Conservation (phyloP, 345 rosid genomes). For the Lepidium sativum region DNA sequence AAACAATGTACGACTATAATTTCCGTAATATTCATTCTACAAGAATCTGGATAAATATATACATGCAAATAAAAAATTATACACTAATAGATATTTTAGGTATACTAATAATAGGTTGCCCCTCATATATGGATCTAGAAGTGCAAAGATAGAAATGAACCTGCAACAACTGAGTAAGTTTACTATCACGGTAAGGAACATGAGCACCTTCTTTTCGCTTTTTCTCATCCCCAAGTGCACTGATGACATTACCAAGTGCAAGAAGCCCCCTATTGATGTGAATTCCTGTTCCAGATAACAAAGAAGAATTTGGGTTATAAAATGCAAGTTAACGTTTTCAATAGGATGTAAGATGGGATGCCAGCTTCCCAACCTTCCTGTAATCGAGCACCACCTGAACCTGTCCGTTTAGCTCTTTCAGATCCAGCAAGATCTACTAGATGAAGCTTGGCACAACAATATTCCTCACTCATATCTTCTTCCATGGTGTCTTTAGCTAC, state of each 20-base stretch:
- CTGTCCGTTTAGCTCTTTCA: constrained; percentile 83
- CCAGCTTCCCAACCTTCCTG: constrained; percentile 55
- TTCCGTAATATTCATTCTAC: background rate
- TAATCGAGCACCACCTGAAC: constrained; percentile 67
- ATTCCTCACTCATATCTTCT: constrained; percentile 57
- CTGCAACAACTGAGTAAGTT: constrained; percentile 78
- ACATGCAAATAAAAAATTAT: background rate
- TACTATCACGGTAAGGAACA: constrained; percentile 85
- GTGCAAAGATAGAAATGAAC: constrained; percentile 27
- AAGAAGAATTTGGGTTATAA: background rate
- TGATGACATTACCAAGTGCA: constrained; percentile 86
- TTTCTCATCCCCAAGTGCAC: constrained; percentile 83
- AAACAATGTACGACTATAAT: background rate
- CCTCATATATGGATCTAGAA: constrained; percentile 1
- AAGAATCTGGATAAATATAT: background rate
- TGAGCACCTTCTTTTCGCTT: constrained; percentile 75
- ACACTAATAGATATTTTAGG: background rate
- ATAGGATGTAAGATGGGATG: constrained; percentile 8
- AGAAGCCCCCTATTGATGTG: constrained; percentile 81
- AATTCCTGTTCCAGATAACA: constrained; percentile 41
- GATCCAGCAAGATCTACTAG: constrained; percentile 90
- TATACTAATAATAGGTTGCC: background rate
- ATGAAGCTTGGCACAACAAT: constrained; percentile 74
- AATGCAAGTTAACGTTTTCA: background rate
- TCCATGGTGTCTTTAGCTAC: constrained; percentile 36